phyloP scores from a whole-genome alignment of 2,329 filamentous ascomycete species.

The Allantophomopsis lycopodina region DNA sequence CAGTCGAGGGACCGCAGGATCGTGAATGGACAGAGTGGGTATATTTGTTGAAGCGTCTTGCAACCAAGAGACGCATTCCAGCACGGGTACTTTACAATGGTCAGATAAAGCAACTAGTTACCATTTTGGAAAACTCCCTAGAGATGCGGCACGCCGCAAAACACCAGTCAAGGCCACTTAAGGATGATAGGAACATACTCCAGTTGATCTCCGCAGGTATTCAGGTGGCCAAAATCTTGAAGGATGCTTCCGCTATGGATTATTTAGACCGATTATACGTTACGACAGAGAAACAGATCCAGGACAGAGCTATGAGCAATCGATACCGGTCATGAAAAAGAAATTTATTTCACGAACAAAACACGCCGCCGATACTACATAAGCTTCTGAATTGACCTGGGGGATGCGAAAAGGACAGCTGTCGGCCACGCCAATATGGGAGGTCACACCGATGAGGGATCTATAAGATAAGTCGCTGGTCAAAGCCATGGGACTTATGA shows the following conservation, averaged over 20 bases:
- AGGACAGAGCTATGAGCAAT: slow-evolving; percentile 38
- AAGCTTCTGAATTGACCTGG: no score
- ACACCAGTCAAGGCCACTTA: slow-evolving; percentile 69
- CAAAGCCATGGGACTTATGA: no score
- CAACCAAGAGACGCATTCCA: slow-evolving; percentile 75
- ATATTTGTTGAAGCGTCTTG: slow-evolving; percentile 71
- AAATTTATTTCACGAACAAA: no score
- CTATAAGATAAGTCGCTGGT: no score
- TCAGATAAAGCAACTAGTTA: slow-evolving; percentile 85
- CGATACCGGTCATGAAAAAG: slow-evolving; percentile 9
- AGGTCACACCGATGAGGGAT: no score
- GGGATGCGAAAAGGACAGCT: no score
- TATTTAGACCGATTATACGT: slow-evolving; percentile 72
- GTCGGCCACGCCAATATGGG: no score
- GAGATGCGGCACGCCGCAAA: slow-evolving; percentile 80
- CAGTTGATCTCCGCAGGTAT: slow-evolving; percentile 79
- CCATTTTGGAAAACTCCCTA: slow-evolving; percentile 74
- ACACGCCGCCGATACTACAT: no score
- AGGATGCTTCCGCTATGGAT: slow-evolving; percentile 73
- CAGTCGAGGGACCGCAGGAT: slow-evolving; percentile 60
- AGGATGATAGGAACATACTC: slow-evolving; percentile 79
- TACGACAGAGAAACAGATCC: slow-evolving; percentile 67
- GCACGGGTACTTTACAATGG: slow-evolving; percentile 76
- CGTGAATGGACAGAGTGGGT: slow-evolving; percentile 90
- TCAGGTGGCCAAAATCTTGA: slow-evolving; percentile 77